Percentiles rank a stretch among this genome's conserved stretches.
phyloP scores from a whole-genome alignment of 805 yeast genomes.

The Alloascoidea africana region DNA sequence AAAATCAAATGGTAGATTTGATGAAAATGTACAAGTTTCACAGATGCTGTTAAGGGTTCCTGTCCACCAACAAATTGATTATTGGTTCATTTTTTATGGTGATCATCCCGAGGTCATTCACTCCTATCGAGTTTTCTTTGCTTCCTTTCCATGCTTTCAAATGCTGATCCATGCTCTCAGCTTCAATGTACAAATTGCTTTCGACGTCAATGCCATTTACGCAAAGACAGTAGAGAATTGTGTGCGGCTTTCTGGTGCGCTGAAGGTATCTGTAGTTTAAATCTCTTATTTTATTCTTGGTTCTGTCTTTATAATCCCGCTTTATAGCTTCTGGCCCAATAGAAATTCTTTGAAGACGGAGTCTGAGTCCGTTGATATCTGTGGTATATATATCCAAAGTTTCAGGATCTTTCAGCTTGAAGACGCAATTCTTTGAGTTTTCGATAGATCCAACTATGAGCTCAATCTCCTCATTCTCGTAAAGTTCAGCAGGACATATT shows the following conservation, averaged over 20 bases:
- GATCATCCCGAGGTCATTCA: not conserved
- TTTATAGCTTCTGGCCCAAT: not conserved
- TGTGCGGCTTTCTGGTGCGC: not conserved
- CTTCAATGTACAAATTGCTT: not conserved
- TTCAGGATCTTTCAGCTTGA: not conserved
- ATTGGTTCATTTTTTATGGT: not conserved
- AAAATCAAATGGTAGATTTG: too few species aligned
- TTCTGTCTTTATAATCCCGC: too few species aligned
- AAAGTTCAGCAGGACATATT: not conserved
- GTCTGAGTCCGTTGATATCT: not conserved
- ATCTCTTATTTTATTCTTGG: not conserved
- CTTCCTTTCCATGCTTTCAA: too few species aligned
- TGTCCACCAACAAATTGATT: not conserved
- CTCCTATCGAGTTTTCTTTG: slow-evolving; percentile 1
- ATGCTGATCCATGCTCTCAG: not conserved
- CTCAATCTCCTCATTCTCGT: not conserved
- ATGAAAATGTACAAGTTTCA: too few species aligned
- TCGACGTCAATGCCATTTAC: not conserved
- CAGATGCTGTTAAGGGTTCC: too few species aligned
- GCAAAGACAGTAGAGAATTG: not conserved
- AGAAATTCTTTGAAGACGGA: not conserved
- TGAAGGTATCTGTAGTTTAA: not conserved
- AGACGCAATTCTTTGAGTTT: not conserved
- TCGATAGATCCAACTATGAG: not conserved
- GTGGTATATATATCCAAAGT: not conserved